Base-by-base conservation (phyloP, 768 basidiomycete species). In the Boletus huronensis region DNA sequence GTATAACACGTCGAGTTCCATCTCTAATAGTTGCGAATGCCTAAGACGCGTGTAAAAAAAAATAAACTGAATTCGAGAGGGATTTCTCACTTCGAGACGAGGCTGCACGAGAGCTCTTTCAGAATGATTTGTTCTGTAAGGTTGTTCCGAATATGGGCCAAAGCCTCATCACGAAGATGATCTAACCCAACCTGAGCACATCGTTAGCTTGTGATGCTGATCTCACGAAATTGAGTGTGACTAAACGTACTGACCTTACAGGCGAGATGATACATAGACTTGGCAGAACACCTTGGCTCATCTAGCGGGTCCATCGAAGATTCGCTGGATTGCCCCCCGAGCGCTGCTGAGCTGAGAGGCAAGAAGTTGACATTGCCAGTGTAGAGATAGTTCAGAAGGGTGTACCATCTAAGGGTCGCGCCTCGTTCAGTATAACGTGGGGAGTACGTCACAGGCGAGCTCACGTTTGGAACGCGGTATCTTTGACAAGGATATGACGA, bases 261-360 rank as follows among this genome's bases (percentile, higher is more conserved):
- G 5, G 77, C 75, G 11, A 78, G 62, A 14, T 74, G 71, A 53
- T 75, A 78, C 72, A 78, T 77, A 0, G 75, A 77, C 49, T 78
- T 78, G 0, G 76, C 72, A 5, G 76, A 78, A 42, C 75, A 77
- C 17, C 32, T 46, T 6, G 58, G 53, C 6, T 39, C 42, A 6
- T 61, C 50, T 1, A 41, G 8, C n/a, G 49, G 19, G 14, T 40
- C 36, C 2, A n/a, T 25, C 7, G 41, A 58, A 11, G 45, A 32
- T 36, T 14, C 42, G 2, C 16, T 3, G 2, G 39, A 16, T 23
- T 55, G 47, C 17, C 29, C 35, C 25, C 41, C 53, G 9, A 25
- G 6, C 8, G 23, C 14, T 13, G 60, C 50, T 6, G 67, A 70
- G n/a, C 57, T 65, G 23, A 75, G 67, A 6, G 71, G 68, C 14